phyloP scores from a whole-genome alignment of 805 yeast genomes.

The Torulaspora franciscae region DNA sequence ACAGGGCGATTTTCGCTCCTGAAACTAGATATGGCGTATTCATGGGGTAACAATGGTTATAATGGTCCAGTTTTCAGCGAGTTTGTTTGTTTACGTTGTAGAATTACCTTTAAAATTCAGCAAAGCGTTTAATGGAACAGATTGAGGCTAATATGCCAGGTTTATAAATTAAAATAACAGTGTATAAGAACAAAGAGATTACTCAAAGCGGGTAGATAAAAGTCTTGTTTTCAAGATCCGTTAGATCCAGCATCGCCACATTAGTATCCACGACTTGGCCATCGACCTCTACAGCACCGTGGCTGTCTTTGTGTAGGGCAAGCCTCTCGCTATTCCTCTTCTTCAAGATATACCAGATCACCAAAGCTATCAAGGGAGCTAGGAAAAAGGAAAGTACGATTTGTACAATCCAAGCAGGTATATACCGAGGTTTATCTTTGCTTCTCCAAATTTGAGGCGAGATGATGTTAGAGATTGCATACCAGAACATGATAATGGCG shows the following conservation, averaged over 20 bases:
- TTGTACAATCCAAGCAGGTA: constrained; percentile 51
- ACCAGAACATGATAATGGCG: constrained; percentile 43
- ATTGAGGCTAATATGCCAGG: neutral
- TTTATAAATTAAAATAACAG: neutral
- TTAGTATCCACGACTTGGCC: constrained; percentile 33
- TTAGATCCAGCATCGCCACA: constrained; percentile 45
- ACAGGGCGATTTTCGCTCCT: no score
- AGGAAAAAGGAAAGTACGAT: constrained; percentile 46
- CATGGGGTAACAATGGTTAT: no score
- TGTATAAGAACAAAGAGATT: no score
- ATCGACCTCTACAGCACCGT: constrained; percentile 31
- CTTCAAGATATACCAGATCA: constrained; percentile 43
- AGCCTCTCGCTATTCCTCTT: constrained; percentile 43
- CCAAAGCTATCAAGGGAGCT: constrained; percentile 43
- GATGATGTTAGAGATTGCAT: constrained; percentile 47
- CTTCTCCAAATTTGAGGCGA: constrained; percentile 54
- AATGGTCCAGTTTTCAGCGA: no score
- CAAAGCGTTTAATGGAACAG: no score
- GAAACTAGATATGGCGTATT: no score
- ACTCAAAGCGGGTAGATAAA: constrained; percentile 47
- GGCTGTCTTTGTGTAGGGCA: constrained; percentile 18
- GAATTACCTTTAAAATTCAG: no score
- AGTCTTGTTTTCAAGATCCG: constrained; percentile 48
- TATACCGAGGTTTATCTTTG: constrained; percentile 43
- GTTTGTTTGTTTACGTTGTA: no score